Evolutionary conservation across 257 asterid genomes (phyloP).

Genomic region (Paulownia fortunei): DNA sequence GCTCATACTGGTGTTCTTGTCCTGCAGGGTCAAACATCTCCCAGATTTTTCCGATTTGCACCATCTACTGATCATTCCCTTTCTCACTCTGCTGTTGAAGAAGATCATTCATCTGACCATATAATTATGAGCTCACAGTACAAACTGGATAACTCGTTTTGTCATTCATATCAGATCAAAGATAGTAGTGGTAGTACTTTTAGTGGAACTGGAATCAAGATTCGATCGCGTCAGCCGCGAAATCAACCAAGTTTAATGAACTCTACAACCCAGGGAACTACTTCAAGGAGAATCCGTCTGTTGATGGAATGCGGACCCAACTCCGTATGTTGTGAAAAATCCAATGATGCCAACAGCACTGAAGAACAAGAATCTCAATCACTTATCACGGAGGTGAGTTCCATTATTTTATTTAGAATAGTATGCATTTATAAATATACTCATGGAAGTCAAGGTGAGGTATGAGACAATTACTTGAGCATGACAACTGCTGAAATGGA

Average conservation of each 20-base stretch:
- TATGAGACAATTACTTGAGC: not conserved
- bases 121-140: not conserved
- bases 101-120: conserved; percentile 20
- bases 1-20: not conserved
- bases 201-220: conserved; percentile 39
- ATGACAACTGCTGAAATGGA: not conserved
- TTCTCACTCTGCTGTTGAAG: conserved; percentile 27
- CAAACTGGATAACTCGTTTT: conserved; percentile 14
- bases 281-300: conserved; percentile 49
- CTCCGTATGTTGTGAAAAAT: not conserved
- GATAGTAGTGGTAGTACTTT: conserved; percentile 26
- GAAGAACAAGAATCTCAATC: conserved; percentile 12
- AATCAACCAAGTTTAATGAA: conserved; percentile 18
- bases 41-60: not conserved
- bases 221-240: conserved; percentile 32
- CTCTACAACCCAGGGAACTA: conserved; percentile 43
- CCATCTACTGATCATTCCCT: conserved; percentile 23
- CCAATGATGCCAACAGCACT: not conserved
- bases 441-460: not conserved
- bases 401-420: not conserved
- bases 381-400: conserved; percentile 27
- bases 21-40: conserved; percentile 31
- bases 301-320: not conserved
- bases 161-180: conserved; percentile 13
- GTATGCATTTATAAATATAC: not conserved